Percentiles rank a stretch among this genome's conserved stretches.
phyloP scores from a whole-genome alignment of 257 asterid species.

The Salvia hispanica region DNA sequence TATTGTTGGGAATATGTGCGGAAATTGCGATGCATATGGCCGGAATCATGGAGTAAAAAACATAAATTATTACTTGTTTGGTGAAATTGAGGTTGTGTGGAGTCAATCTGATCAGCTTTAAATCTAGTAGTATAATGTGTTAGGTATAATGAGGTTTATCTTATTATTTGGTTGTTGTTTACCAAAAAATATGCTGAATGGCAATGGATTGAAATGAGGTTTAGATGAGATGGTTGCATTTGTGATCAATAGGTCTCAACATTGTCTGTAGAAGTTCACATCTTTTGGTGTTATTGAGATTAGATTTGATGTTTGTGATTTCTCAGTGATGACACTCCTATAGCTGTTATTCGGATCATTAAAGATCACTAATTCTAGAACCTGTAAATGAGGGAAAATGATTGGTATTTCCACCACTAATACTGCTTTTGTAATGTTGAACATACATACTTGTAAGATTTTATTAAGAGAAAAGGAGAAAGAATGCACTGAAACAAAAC shows the following conservation, averaged over 20 bases:
- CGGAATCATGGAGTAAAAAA: background rate
- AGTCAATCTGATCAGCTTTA: slow-evolving; percentile 2
- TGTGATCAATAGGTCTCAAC: background rate
- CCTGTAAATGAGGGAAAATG: background rate
- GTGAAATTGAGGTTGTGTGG: slow-evolving; percentile 5
- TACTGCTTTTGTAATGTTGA: background rate
- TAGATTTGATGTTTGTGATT: background rate
- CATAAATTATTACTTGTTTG: slow-evolving; percentile 9
- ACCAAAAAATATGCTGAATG: background rate
- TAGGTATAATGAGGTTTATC: background rate
- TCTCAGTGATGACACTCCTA: background rate
- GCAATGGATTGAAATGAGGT: background rate
- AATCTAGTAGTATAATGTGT: background rate
- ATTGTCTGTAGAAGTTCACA: background rate
- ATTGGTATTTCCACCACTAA: background rate
- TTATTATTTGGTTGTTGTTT: background rate
- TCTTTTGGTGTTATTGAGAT: background rate
- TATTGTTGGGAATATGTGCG: background rate
- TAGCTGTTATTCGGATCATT: slow-evolving; percentile 4
- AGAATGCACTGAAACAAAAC: background rate
- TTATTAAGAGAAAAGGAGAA: too few relatives aligned
- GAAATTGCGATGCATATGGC: slow-evolving; percentile 5
- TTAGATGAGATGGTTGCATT: background rate
- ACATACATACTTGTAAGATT: too few relatives aligned
- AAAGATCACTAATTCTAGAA: slow-evolving; percentile 7